phyloP scores from a whole-genome alignment of 2,329 filamentous ascomycete genomes.

The Aspergillus aculeatus region DNA sequence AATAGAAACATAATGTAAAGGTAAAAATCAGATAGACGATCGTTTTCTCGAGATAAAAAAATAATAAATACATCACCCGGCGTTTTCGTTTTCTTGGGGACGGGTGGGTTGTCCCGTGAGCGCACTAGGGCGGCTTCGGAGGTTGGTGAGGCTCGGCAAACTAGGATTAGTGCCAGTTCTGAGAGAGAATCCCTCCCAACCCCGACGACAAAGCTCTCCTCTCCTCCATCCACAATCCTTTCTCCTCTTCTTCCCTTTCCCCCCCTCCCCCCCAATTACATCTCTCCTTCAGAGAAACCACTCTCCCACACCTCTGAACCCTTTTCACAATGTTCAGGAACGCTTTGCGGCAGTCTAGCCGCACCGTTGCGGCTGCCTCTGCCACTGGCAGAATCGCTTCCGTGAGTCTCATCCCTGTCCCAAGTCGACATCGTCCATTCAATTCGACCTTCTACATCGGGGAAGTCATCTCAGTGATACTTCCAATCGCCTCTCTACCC shows the following conservation, averaged over 20 bases:
- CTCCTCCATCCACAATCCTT: constrained; percentile 45
- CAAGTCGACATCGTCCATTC: constrained; percentile 34
- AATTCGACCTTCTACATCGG: constrained; percentile 33
- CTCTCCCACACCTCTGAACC: constrained; percentile 46
- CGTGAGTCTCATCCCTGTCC: constrained; percentile 70
- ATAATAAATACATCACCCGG: not conserved
- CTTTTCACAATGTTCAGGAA: constrained; percentile 85
- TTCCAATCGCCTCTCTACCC: constrained; percentile 24
- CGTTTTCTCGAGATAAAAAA: not conserved
- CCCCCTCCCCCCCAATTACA: constrained; percentile 42
- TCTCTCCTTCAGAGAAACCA: constrained; percentile 43
- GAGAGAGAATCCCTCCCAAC: constrained; percentile 42
- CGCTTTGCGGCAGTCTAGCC: constrained; percentile 95
- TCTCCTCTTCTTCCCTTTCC: constrained; percentile 37
- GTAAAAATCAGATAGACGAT: not conserved
- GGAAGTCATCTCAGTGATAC: constrained; percentile 33
- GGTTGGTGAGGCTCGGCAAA: constrained; percentile 38
- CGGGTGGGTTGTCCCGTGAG: constrained; percentile 23
- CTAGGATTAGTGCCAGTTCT: constrained; percentile 41
- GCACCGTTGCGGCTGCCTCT: constrained; percentile 91
- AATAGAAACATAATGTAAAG: constrained; percentile 3
- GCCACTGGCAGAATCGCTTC: constrained; percentile 85
- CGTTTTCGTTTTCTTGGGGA: constrained; percentile 10
- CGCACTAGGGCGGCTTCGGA: constrained; percentile 42
- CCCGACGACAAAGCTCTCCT: constrained; percentile 44